A percentile compares a stretch with the other conserved stretches of the same genome.
phyloP scores from a whole-genome alignment of 768 basidiomycete species.

The Panellus pusillus region DNA sequence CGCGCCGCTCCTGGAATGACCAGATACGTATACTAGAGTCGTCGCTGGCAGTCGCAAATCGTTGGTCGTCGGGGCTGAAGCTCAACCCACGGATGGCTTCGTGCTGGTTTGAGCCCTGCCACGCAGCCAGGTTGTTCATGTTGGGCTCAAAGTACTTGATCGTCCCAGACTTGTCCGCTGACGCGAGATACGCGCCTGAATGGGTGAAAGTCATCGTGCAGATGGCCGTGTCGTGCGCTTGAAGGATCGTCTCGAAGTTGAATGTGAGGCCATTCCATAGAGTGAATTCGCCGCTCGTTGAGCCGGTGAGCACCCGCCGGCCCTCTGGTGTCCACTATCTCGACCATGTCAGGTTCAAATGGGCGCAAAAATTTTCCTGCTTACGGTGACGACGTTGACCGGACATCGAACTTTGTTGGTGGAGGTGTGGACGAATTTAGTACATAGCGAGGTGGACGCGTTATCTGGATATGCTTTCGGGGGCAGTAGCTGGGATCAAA shows the following conservation, averaged over 20 bases:
- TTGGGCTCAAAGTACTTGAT: constrained; percentile 99
- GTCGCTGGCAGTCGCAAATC: constrained; percentile 94
- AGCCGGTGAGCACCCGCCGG: constrained; percentile 89
- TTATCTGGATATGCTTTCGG: constrained; percentile 91
- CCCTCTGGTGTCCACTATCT: constrained; percentile 96
- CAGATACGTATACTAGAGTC: constrained; percentile 94
- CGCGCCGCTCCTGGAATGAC: constrained; percentile 89
- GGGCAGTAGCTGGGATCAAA: constrained; percentile 74
- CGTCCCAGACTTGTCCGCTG: constrained; percentile 86
- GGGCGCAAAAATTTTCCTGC: constrained; percentile 25
- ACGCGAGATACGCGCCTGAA: constrained; percentile 90
- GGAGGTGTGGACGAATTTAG: constrained; percentile 96
- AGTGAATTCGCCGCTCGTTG: constrained; percentile 96
- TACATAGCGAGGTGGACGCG: constrained; percentile 90
- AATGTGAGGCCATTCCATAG: constrained; percentile 99
- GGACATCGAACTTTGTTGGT: constrained; percentile 99
- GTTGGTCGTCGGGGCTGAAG: constrained; percentile 88
- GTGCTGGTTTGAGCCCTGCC: constrained; percentile 81
- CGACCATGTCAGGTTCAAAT: not conserved
- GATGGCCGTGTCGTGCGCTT: constrained; percentile 95
- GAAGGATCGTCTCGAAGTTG: constrained; percentile 99
- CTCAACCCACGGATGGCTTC: constrained; percentile 91
- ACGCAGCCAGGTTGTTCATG: constrained; percentile 97
- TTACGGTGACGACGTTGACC: constrained; percentile 89
- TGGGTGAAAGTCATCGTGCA: constrained; percentile 89